These are phyloP conservation scores for Tubosaeta sp. DNA, from an alignment of 768 basidiomycete genomes.

Conservation along the genomic window DNA sequence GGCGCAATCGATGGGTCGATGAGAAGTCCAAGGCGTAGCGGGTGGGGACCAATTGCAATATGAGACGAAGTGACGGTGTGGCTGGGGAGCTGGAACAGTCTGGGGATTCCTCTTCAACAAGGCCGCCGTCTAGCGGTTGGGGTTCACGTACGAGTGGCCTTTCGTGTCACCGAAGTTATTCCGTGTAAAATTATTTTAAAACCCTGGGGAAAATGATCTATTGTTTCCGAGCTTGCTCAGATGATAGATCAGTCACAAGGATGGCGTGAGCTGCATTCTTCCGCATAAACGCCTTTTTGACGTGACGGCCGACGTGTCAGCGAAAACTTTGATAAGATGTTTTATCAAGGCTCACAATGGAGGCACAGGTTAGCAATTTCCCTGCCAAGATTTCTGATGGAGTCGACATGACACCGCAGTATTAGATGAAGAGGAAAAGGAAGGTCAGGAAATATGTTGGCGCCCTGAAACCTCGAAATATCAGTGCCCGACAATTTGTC, in stretches of 20 bases:
- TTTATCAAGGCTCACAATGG: not conserved
- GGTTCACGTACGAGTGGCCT: not conserved
- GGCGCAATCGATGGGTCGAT: not conserved
- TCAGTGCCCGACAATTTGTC: not conserved
- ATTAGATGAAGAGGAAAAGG: not conserved
- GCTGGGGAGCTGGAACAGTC: not conserved
- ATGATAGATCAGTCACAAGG: not conserved
- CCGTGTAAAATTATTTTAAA: not conserved
- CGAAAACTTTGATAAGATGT: not conserved
- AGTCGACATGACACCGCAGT: not conserved
- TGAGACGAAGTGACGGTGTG: not conserved
- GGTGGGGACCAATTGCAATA: not conserved
- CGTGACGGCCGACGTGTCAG: not conserved
- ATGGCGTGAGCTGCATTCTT: not conserved
- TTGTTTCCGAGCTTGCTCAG: not conserved
- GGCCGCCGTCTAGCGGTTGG: not conserved
- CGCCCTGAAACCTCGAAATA: not conserved
- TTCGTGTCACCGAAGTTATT: not conserved
- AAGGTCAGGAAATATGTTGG: not conserved
- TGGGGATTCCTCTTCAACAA: not conserved
- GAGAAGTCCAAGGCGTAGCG: not conserved
- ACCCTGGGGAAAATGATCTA: not conserved
- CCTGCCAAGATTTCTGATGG: not conserved
- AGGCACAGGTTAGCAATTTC: not conserved
- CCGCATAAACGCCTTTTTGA: conserved; percentile 8